Conservation (phyloP, 2,329 filamentous ascomycete species). For the Sporothrix pseudoabietina region DNA sequence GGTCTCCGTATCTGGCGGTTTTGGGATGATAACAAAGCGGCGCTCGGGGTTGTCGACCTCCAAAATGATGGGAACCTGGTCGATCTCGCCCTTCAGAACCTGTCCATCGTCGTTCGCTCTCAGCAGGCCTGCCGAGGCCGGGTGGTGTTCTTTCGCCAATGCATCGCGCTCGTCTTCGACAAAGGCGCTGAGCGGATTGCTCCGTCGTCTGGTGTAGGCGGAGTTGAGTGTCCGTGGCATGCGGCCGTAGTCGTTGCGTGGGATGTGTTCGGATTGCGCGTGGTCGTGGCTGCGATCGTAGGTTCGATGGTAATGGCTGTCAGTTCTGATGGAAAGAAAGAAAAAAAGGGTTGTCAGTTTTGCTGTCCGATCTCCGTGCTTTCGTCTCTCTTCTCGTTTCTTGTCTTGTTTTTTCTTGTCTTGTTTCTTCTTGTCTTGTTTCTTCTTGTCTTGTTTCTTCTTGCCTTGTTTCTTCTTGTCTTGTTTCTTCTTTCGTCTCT, state of each 20-base stretch:
- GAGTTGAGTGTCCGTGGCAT: neutral
- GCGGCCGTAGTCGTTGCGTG: slow-evolving; percentile 9
- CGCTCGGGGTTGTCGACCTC: slow-evolving; percentile 66
- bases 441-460: too few species aligned
- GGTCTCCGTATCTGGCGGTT: slow-evolving; percentile 33
- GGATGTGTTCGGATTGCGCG: slow-evolving; percentile 24
- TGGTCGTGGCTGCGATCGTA: slow-evolving; percentile 25
- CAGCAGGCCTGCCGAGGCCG: slow-evolving; percentile 41
- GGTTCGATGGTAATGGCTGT: slow-evolving; percentile 1
- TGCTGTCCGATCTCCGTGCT: neutral
- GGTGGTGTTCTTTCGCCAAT: slow-evolving; percentile 61
- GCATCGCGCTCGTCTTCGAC: slow-evolving; percentile 70
- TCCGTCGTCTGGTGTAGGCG: slow-evolving; percentile 21
- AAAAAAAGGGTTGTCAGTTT: neutral
- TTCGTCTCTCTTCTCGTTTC: neutral
- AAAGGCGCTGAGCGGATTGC: slow-evolving; percentile 62
- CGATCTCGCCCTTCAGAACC: slow-evolving; percentile 62
- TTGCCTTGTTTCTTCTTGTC: neutral
- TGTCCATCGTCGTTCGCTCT: slow-evolving; percentile 55
- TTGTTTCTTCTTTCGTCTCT: neutral
- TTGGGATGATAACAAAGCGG: slow-evolving; percentile 63
- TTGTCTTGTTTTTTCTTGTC: too few species aligned
- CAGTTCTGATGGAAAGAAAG: neutral
- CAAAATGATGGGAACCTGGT: slow-evolving; percentile 69
- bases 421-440: neutral